Evolutionary conservation across 1,139 yeast species (phyloP).

Genomic region (Kodamaea ohmeri): DNA sequence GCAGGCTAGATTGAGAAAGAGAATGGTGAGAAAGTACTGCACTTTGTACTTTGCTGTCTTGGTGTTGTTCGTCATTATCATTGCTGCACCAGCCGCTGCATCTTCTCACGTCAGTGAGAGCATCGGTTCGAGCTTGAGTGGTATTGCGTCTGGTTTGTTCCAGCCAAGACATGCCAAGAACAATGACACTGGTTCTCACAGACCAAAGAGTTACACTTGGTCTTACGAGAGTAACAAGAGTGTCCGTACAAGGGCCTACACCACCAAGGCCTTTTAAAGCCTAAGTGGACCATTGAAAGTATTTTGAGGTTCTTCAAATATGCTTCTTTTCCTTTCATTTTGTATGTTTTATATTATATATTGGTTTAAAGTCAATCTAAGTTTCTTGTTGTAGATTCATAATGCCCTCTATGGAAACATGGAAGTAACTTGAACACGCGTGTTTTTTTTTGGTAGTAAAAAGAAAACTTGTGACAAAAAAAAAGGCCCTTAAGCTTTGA

Average conservation of each 20-base stretch:
- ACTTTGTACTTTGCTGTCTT: constrained; percentile 73
- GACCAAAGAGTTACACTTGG: constrained; percentile 48
- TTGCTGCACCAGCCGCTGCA: constrained; percentile 92
- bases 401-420: too few relatives aligned
- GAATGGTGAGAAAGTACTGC: constrained; percentile 96
- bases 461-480: not conserved
- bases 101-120: constrained; percentile 37
- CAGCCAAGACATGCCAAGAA: constrained; percentile 82
- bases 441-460: not conserved
- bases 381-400: not conserved
- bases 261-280: constrained; percentile 54
- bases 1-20: constrained; percentile 95
- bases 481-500: not conserved
- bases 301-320: not conserved
- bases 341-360: constrained; percentile 12
- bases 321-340: constrained; percentile 4
- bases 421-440: not conserved
- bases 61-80: constrained; percentile 66
- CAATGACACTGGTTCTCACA: constrained; percentile 75
- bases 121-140: constrained; percentile 22
- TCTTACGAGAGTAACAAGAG: constrained; percentile 56
- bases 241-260: constrained; percentile 51
- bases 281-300: not conserved
- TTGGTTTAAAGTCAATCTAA: constrained; percentile 6
- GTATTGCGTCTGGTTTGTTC: constrained; percentile 68